Conservation (phyloP, 1,284 basidiomycete species). For the Prillingera fragicola region DNA sequence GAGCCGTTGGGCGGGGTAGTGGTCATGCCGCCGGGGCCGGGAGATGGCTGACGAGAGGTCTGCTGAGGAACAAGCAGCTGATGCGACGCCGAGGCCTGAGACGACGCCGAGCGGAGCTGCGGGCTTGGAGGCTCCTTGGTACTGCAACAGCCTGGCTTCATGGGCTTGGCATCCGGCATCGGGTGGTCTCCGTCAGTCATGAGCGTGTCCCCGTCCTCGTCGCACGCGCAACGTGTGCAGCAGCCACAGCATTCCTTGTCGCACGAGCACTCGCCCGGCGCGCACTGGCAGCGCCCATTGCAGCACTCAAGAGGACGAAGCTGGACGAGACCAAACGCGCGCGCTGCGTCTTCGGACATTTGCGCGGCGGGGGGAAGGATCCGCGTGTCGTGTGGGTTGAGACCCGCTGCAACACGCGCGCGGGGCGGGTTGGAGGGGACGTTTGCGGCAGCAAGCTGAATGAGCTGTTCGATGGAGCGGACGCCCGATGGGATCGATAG, state of each 20-base stretch:
- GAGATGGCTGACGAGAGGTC: conserved; percentile 4
- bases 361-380: conserved; percentile 35
- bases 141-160: conserved; percentile 7
- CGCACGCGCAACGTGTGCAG: conserved; percentile 43
- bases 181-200: conserved; percentile 11
- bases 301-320: conserved; percentile 48
- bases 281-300: conserved; percentile 46
- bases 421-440: conserved; percentile 30
- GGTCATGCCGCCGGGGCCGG: neutral
- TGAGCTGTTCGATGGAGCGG: conserved; percentile 43
- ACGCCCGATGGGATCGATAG: conserved; percentile 44
- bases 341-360: conserved; percentile 34
- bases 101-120: neutral
- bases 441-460: conserved; percentile 40
- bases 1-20: conserved; percentile 9
- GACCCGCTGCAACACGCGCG: conserved; percentile 6
- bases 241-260: conserved; percentile 48
- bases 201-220: conserved; percentile 30
- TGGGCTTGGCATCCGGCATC: conserved; percentile 8
- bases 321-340: conserved; percentile 38
- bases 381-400: conserved; percentile 39
- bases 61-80: conserved; percentile 5
- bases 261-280: conserved; percentile 44
- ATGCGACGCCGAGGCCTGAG: conserved; percentile 1
- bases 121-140: neutral